These are phyloP conservation scores for Chlamydomonas reinhardtii DNA, from an alignment of 163 green algal genomes.

Conservation along the genomic window DNA sequence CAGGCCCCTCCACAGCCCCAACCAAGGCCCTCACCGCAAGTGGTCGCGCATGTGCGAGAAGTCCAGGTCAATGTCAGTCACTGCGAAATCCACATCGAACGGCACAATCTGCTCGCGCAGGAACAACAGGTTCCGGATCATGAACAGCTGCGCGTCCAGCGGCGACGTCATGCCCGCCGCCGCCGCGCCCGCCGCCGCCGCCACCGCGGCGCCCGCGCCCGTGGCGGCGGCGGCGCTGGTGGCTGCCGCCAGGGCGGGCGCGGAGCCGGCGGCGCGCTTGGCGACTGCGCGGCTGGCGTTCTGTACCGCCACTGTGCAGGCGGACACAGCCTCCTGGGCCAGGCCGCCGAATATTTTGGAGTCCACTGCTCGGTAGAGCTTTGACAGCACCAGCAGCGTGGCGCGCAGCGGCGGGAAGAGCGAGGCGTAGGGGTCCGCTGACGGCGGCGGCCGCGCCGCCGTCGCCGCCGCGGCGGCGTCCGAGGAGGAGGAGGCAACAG, in stretches of 20 bases:
- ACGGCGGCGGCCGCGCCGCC: constrained; percentile 2
- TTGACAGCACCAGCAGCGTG: constrained; percentile 88
- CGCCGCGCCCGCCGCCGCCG: no score
- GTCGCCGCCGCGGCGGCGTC: not conserved
- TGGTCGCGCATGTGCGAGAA: constrained; percentile 96
- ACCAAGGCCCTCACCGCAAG: constrained; percentile 68
- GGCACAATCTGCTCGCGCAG: constrained; percentile 94
- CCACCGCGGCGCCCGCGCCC: not conserved
- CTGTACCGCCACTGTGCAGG: constrained; percentile 84
- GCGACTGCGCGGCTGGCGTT: constrained; percentile 54
- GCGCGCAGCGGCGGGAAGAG: constrained; percentile 89
- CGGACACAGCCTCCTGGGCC: constrained; percentile 90
- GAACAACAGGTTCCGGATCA: constrained; percentile 95
- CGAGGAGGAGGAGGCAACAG: not conserved
- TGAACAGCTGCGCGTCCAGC: constrained; percentile 94
- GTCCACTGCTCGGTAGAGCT: constrained; percentile 92
- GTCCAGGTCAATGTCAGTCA: constrained; percentile 91
- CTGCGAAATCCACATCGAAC: constrained; percentile 92
- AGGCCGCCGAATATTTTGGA: constrained; percentile 89
- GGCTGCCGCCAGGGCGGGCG: not conserved
- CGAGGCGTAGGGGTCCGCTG: constrained; percentile 50
- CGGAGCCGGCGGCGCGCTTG: not conserved
- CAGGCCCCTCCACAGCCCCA: no score
- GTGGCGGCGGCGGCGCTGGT: not conserved
- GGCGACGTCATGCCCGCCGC: not conserved